These are phyloP conservation scores for Gossypium turneri DNA, from an alignment of 345 rosid species.

Conservation along the genomic window DNA sequence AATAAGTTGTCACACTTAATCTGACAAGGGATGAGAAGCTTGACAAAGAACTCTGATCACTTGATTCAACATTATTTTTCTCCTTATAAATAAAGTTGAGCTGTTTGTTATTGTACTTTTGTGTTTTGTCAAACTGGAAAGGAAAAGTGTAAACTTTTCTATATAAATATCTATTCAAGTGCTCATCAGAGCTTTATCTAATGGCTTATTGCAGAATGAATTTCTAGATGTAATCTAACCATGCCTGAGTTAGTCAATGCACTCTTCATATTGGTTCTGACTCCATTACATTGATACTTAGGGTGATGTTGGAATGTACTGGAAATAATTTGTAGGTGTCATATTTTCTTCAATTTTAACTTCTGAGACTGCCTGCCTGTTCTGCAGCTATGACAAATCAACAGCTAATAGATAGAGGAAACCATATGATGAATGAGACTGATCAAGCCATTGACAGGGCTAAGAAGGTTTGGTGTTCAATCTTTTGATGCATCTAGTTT, in stretches of 20 bases:
- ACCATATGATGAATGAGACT: slow-evolving; percentile 84
- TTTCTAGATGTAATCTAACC: not conserved
- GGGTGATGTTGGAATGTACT: not conserved
- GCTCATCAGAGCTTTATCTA: not conserved
- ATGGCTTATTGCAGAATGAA: not conserved
- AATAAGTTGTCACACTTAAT: not conserved
- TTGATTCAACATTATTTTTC: not conserved
- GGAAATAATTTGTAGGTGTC: not conserved
- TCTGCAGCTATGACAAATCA: slow-evolving; percentile 84
- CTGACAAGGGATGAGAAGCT: not conserved
- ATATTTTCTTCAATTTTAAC: not conserved
- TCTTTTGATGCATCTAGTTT: slow-evolving; percentile 4
- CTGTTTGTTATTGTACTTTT: not conserved
- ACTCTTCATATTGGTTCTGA: not conserved
- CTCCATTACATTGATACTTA: not conserved
- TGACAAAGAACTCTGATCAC: slow-evolving; percentile 3
- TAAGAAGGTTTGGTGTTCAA: slow-evolving; percentile 43
- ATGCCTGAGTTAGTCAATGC: not conserved
- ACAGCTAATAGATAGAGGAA: slow-evolving; percentile 67
- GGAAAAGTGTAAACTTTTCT: not conserved
- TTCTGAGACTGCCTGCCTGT: slow-evolving; percentile 16
- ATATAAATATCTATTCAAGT: not conserved
- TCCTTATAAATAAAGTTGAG: not conserved
- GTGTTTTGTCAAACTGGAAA: not conserved
- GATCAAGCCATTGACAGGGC: slow-evolving; percentile 93